Conservation (phyloP, 2,329 filamentous ascomycete genomes). For the Seiridium cupressi region DNA sequence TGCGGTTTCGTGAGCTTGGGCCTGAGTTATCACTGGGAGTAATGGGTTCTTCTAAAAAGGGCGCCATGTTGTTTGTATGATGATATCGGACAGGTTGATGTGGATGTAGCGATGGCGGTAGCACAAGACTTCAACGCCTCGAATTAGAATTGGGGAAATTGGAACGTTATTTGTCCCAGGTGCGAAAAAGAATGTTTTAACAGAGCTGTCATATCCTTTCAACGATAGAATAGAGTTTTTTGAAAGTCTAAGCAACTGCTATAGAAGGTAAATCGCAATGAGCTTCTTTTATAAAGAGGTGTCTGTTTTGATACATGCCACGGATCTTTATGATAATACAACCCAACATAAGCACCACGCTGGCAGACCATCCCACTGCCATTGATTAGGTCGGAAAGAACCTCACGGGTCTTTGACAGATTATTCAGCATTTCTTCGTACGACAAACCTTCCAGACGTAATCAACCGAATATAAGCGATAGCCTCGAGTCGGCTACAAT, state of each 20-base stretch:
- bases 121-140: neutral
- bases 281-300: neutral
- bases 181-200: neutral
- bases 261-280: neutral
- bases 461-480: neutral
- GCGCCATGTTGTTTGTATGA: conserved; percentile 8
- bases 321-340: too few species aligned
- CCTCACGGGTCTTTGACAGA: too few species aligned
- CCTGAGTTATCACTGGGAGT: conserved; percentile 8
- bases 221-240: neutral
- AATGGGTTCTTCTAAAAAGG: conserved; percentile 6
- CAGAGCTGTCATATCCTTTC: neutral
- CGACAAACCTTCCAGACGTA: neutral
- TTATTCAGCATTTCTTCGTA: too few species aligned
- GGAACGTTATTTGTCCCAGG: too few species aligned
- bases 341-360: too few species aligned
- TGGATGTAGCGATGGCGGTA: neutral
- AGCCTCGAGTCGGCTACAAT: neutral
- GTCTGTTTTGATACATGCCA: too few species aligned
- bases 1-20: conserved; percentile 9
- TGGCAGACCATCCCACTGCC: too few species aligned
- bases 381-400: too few species aligned
- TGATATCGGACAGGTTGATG: neutral
- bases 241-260: neutral
- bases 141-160: neutral